Evolutionary conservation across 495 filamentous ascomycete genomes (phyloP), one percentile per base, ranked within the genome.

Genomic region (Aspergillus heteromorphus): DNA sequence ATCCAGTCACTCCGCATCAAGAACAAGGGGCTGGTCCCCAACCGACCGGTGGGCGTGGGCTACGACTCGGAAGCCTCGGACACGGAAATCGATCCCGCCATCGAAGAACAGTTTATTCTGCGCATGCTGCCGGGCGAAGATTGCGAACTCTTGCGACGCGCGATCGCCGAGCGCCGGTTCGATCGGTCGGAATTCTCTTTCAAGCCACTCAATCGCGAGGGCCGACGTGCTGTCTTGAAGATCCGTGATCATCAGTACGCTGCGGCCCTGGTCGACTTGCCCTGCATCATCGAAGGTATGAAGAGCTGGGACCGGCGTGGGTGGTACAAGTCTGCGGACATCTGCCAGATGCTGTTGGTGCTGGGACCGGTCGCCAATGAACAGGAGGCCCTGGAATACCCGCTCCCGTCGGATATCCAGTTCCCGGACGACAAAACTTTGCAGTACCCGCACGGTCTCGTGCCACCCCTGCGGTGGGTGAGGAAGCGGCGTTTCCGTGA

Each of bases 21-120:
- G 56, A 71, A 74, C 47, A 83, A 83, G 60, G 80, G 82, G 0
- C 84, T 85, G 40, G 76, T 82, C 0, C 83, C 87, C 0, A 73
- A 72, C 19, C 78, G 88, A 47, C 82, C 83, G 1, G 66, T 72
- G 1, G 93, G 92, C 14, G 89, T 93, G 18, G 95, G 91, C 7
- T 98, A 97, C 69, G 93, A 98, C 66, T 95, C 90, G n/a, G 93
- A 97, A 68, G 89, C 91, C 2, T 91, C 89, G 17, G 93, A 97
- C 62, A 83, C 84, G 6, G 93, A 98, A 67, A 63, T 75, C 2
- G 93, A 98, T 62, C 93, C 93, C 0, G 73, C 84, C 0, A 89
- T 93, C 55, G 91, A 97, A 66, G 84, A 91, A 58, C 83, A 92
- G 56, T 88, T 97, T 48, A 82, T 98, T 8, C 69, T 97, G 27